Base-by-base conservation (phyloP, 305 asterid genomes). In the Fraxinus paxiana region DNA sequence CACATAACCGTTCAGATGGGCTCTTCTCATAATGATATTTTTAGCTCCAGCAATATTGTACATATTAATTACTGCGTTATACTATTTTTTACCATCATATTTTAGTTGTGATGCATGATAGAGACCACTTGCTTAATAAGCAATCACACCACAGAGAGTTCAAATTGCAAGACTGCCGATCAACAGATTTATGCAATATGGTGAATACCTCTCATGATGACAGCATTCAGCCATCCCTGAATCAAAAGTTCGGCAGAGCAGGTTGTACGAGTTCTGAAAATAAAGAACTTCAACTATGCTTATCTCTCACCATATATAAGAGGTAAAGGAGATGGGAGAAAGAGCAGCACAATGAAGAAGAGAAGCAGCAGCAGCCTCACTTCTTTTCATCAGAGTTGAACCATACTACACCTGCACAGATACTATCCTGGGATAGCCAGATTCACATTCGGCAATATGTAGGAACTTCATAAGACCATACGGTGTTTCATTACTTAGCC, bases 401-500 rank as follows among this genome's bases (percentile, higher is more conserved):
- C 82, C 82, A 82, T 26, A 85, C 74, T 79, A 61, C 77, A 95
- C 98, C 98, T 93, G 98, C 88, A 93, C 91, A 79, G 97, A 91
- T 83, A 89, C 88, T 83, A 93, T 87, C 83, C 92, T 91, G 82
- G 90, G 84, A 84, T 82, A 82, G 86, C 70, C 72, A 76, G 92
- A 81, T 77, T 81, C 73, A 15, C 80, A 80, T 85, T 88, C 84
- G 65, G 95, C 91, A 85, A 85, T 79, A 78, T 90, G 93, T 71
- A 92, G 87, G 83, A 95, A 92, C 89, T 92, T 93, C 97, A 93
- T 92, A 77, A 93, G 87, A 83, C 98, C 98, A 83, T 92, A 93
- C 26, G 98, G 92, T 65, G 98, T 93, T 87, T 95, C 98, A 75
- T 95, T 95, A 86, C 98, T 95, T 37, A 92, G 89, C 79, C 98